Evolutionary conservation across 1,284 basidiomycete genomes (phyloP).

Genomic region (Mycena sp.): DNA sequence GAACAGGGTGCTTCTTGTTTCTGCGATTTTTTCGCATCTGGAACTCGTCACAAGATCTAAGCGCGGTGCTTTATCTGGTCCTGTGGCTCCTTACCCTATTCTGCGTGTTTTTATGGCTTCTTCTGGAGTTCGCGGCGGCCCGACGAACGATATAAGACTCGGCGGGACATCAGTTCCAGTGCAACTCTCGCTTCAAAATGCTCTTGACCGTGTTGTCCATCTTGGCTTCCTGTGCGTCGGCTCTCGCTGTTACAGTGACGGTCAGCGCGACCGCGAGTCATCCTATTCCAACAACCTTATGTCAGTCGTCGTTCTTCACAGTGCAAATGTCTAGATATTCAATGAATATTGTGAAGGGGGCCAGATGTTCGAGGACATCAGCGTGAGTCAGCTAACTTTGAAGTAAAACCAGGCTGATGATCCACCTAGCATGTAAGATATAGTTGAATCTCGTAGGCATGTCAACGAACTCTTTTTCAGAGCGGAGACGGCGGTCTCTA

Average conservation of each 20-base stretch:
- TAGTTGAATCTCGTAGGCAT: neutral
- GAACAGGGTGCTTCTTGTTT: too few species aligned
- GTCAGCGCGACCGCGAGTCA: constrained; percentile 59
- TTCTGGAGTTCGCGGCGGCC: too few species aligned
- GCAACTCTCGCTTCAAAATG: constrained; percentile 3
- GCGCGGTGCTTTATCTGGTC: too few species aligned
- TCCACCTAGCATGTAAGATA: constrained; percentile 51
- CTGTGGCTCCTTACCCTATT: too few species aligned
- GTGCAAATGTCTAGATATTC: neutral
- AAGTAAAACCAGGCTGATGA: neutral
- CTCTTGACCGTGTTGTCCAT: neutral
- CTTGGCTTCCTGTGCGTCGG: neutral
- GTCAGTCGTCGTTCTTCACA: constrained; percentile 43
- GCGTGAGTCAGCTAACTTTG: constrained; percentile 46
- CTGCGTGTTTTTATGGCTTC: too few species aligned
- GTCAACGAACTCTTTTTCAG: constrained; percentile 37
- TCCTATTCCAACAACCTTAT: constrained; percentile 59
- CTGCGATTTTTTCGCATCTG: too few species aligned
- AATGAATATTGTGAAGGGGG: constrained; percentile 48
- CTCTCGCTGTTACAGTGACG: constrained; percentile 42
- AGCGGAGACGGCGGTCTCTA: constrained; percentile 70
- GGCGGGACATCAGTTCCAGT: neutral
- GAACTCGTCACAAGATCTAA: constrained; percentile 10
- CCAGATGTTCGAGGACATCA: constrained; percentile 70
- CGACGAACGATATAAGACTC: neutral